A percentile compares a stretch with the other conserved stretches of the same genome.
Conservation (phyloP, 2,329 filamentous ascomycete genomes). For the Phialophora chinensis region DNA sequence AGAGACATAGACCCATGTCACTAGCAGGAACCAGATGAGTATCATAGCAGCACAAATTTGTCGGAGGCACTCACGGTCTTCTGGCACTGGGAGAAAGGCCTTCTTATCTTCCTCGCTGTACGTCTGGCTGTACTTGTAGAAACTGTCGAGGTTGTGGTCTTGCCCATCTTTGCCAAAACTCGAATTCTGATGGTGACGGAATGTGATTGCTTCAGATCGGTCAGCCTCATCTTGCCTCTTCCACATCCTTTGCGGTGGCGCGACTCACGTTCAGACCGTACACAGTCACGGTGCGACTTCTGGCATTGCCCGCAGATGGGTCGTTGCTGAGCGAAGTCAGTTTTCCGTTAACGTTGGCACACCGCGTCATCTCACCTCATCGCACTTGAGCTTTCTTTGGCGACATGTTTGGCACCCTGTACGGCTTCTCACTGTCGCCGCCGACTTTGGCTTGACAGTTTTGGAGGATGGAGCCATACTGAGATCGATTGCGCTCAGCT, state of each 20-base stretch:
- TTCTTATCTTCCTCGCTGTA: constrained; percentile 29
- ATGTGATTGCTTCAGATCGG: constrained; percentile 59
- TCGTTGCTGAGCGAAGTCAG: constrained; percentile 27
- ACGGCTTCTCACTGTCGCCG: constrained; percentile 33
- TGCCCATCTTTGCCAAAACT: constrained; percentile 26
- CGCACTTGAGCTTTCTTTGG: constrained; percentile 39
- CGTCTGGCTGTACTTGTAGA: constrained; percentile 33
- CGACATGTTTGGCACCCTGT: constrained; percentile 41
- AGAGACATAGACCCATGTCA: constrained; percentile 33
- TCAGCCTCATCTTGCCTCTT: constrained; percentile 7
- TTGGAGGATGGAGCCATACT: constrained; percentile 13
- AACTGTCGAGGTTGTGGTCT: constrained; percentile 25
- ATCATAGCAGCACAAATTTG: neutral
- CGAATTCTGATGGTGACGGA: constrained; percentile 71
- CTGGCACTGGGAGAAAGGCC: constrained; percentile 33
- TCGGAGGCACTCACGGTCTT: constrained; percentile 23
- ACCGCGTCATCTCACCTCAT: constrained; percentile 33
- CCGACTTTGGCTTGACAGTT: constrained; percentile 23
- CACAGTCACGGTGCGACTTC: constrained; percentile 36
- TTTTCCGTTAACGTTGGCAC: constrained; percentile 12
- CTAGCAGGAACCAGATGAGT: constrained; percentile 22
- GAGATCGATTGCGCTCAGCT: constrained; percentile 6
- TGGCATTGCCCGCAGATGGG: constrained; percentile 38
- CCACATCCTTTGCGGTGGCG: neutral
- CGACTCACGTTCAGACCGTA: constrained; percentile 35